Evolutionary conservation across 768 basidiomycete species (phyloP), one percentile per base, ranked within the genome.

Genomic region (Amanita phalloides): DNA sequence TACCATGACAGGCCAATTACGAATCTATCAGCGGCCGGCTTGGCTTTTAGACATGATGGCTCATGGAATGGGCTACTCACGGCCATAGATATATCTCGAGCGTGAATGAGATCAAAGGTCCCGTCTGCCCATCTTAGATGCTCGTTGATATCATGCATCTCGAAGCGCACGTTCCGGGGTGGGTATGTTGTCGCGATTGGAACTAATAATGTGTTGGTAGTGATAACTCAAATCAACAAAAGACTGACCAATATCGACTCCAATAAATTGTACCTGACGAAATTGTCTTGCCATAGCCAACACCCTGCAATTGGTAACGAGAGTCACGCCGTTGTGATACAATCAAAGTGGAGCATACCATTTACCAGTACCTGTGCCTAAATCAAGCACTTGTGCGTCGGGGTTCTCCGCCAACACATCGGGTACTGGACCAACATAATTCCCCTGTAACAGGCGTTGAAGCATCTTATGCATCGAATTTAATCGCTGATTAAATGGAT

Each of bases 351-450:
- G 56, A 48, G 67, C 76, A 50, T 55, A 86, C 88, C 88, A 91
- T 66, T 61, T 66, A 4, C 88, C 88, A 14, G 75, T 84, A 14
- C 88, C 88, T 6, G 82, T 85, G 56, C 88, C 82, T n/a, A 89
- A 59, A 64, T 91, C 88, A 45, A 91, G 71, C 41, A 73, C 84
- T 54, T 73, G 72, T 63, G 69, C 63, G 38, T 10, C 68, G 4
- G 65, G 61, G 38, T 66, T 63, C 25, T 60, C 58, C 39, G 68
- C 68, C 45, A 90, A 69, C 28, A 77, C 65, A 53, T 79, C 70
- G 30, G 59, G 56, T 23, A 88, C 77, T 36, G 85, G 84, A 4
- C 78, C 81, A 47, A 81, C 66, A 60, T 75, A 82, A 61, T 80
- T 72, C 37, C 63, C 69, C n/a, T 78, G 76, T 57, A 84, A 61